Base-by-base conservation (phyloP, 2,329 filamentous ascomycete species). In the Elsinoe necatrix region DNA sequence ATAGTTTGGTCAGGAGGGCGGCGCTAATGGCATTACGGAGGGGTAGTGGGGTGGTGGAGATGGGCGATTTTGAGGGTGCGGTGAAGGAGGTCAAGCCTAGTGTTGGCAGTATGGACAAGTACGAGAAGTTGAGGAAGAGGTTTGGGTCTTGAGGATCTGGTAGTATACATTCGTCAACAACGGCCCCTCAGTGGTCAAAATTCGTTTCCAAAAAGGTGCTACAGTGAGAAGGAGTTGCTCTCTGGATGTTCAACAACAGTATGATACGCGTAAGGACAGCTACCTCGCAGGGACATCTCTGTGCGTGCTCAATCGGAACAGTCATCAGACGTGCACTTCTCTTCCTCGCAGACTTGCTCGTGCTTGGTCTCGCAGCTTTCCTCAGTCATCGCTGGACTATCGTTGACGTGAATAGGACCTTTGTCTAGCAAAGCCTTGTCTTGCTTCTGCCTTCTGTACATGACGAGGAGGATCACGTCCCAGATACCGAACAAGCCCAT, bases 21-120 rank as follows among this genome's bases (percentile, higher is more conserved):
- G 82, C 78, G 25, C 77, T 81, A 65, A 72, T 74, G 47, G 80
- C 81, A 29, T 73, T 83, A 39, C 73, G 74, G 61, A 67, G 78
- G 12, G 67, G 72, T 7, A 62, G 62, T 16, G 73, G 73, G 60
- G 65, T 64, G 9, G 76, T 83, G 5, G 73, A 74, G 43, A 63
- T 75, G 47, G 66, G 73, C 39, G 77, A 80, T 60, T 75, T 80
- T 55, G 63, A 71, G 47, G 63, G 65, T 12, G 77, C 75, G 1
- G 68, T 69, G 8, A 64, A 60, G 16, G 67, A 69, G 29, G 71
- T 79, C 9, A 70, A 70, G 57, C 73, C 74, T 1, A 80, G 78
- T 68, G 80, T 83, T n/a, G 74, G 76, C 12, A 78, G 82, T 64
- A 71, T 81, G 61, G 73, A 70, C 63, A 78, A 76, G 64, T 85